Percentiles rank a stretch among this genome's conserved stretches.
Conservation (phyloP, 2,329 filamentous ascomycete species). For the Cyclaneusma minus region DNA sequence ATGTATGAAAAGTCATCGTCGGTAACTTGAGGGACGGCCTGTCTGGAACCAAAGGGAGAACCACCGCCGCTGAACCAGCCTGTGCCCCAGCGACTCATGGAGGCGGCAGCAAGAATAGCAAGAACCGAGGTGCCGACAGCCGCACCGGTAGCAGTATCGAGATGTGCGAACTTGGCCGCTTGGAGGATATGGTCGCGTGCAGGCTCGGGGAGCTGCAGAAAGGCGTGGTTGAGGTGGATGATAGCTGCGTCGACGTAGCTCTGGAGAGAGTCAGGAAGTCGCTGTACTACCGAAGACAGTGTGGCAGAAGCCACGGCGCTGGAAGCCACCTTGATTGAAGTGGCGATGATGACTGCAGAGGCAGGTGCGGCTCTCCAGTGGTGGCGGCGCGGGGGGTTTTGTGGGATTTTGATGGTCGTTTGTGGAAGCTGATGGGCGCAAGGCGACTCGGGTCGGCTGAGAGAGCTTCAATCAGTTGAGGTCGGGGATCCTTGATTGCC, state of each 20-base stretch:
- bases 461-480: too few species aligned
- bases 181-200: slow-evolving; percentile 12
- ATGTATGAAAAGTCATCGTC: slow-evolving; percentile 73
- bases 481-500: too few species aligned
- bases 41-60: slow-evolving; percentile 17
- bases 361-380: neutral
- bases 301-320: slow-evolving; percentile 38
- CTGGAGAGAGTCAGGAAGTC: slow-evolving; percentile 32
- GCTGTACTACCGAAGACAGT: slow-evolving; percentile 36
- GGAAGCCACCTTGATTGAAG: slow-evolving; percentile 20
- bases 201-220: slow-evolving; percentile 17
- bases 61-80: slow-evolving; percentile 14
- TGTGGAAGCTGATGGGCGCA: too few species aligned
- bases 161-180: slow-evolving; percentile 13
- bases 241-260: slow-evolving; percentile 38
- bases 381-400: slow-evolving; percentile 2
- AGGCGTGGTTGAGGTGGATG: slow-evolving; percentile 29
- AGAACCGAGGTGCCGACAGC: slow-evolving; percentile 11
- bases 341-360: slow-evolving; percentile 1
- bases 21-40: slow-evolving; percentile 43
- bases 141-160: slow-evolving; percentile 13
- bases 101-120: slow-evolving; percentile 11
- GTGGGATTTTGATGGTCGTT: too few species aligned
- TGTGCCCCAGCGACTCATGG: slow-evolving; percentile 19
- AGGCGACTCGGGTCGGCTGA: too few species aligned